phyloP scores from a whole-genome alignment of 768 basidiomycete species.

The Collybia sp. region DNA sequence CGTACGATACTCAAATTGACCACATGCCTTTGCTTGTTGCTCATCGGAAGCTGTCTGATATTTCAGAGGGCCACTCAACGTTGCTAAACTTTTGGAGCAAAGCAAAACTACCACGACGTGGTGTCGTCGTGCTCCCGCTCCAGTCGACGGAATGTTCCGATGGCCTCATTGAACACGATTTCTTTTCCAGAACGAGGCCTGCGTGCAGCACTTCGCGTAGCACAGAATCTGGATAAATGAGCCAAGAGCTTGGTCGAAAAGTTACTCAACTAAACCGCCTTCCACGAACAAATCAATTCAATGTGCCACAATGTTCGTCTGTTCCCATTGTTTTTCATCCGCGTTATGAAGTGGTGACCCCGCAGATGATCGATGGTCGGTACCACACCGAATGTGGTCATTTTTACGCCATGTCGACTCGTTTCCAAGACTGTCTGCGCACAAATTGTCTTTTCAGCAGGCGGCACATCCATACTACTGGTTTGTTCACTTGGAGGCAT shows the following conservation, averaged over 20 bases:
- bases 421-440: constrained; percentile 59
- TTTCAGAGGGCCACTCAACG: no score
- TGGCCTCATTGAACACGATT: constrained; percentile 29
- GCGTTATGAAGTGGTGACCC: background rate
- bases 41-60: background rate
- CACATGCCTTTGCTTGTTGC: background rate
- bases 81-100: no score
- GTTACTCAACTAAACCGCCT: constrained; percentile 9
- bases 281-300: constrained; percentile 13
- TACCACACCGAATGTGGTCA: constrained; percentile 67
- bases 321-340: background rate
- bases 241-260: background rate
- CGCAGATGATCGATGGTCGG: constrained; percentile 72
- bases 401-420: constrained; percentile 69
- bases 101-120: background rate
- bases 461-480: constrained; percentile 52
- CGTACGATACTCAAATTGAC: no score
- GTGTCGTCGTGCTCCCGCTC: constrained; percentile 8
- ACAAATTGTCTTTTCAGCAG: constrained; percentile 67
- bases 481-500: constrained; percentile 26
- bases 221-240: constrained; percentile 9
- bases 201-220: constrained; percentile 26
- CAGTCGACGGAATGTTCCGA: constrained; percentile 29
- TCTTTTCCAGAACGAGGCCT: constrained; percentile 34
- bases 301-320: constrained; percentile 75